Conservation (phyloP, 2,329 filamentous ascomycete species). For the Purpureocillium lavendulum region DNA sequence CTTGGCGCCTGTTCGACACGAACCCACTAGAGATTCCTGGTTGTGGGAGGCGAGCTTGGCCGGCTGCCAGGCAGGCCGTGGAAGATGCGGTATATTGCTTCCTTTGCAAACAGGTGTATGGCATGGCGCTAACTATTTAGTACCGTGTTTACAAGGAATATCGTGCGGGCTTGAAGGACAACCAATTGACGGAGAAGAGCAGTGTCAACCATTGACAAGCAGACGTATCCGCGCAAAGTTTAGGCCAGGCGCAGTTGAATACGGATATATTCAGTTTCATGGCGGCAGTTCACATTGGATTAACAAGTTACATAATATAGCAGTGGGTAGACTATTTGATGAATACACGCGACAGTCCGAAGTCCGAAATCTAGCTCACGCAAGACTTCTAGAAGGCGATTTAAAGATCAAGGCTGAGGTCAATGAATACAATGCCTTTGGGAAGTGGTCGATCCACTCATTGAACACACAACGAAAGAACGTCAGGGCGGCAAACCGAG, state of each 20-base stretch:
- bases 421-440: background rate
- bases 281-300: no score
- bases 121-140: background rate
- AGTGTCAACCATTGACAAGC: background rate
- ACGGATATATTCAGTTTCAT: no score
- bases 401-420: background rate
- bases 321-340: background rate
- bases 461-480: background rate
- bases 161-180: background rate
- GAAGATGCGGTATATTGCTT: conserved; percentile 13
- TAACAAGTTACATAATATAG: no score
- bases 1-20: conserved; percentile 18
- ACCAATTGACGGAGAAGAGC: background rate
- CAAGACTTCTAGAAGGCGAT: background rate
- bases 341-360: no score
- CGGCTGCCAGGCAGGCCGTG: conserved; percentile 12
- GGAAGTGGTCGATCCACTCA: no score
- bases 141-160: background rate
- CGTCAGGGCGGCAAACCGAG: background rate
- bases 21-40: conserved; percentile 15
- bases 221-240: no score
- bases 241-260: no score
- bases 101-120: no score
- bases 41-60: conserved; percentile 14
- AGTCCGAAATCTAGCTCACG: background rate